Evolutionary conservation across 257 asterid species (phyloP).

Genomic region (Rehmannia glutinosa): DNA sequence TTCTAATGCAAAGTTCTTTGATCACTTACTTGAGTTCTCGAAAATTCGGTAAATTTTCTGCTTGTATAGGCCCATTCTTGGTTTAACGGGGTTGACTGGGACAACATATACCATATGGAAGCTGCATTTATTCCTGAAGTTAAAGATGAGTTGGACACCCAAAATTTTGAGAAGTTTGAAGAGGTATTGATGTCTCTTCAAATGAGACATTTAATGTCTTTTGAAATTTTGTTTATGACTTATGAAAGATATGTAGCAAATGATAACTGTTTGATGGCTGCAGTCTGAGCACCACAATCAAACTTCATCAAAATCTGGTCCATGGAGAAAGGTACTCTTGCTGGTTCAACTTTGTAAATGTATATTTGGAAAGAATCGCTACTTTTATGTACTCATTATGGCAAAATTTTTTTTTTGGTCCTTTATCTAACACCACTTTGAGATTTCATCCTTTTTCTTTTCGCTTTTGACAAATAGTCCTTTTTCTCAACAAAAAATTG

Average conservation of each 20-base stretch:
- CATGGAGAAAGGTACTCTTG: conserved; percentile 88
- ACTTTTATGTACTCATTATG: not conserved
- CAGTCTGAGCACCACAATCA: conserved; percentile 68
- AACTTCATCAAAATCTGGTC: conserved; percentile 77
- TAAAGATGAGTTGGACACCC: conserved; percentile 91
- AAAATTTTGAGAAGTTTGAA: conserved; percentile 91
- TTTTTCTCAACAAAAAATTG: no score
- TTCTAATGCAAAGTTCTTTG: conserved; percentile 33
- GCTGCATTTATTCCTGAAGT: conserved; percentile 97
- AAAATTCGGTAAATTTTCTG: conserved; percentile 16
- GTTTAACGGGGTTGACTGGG: conserved; percentile 81
- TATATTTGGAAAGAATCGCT: not conserved
- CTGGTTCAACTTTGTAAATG: conserved; percentile 15
- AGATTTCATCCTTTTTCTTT: no score
- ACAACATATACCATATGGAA: conserved; percentile 69
- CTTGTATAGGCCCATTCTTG: conserved; percentile 75
- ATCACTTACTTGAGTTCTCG: conserved; percentile 20
- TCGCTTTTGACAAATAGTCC: no score
- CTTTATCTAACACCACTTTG: no score
- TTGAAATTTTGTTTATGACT: not conserved
- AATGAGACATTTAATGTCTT: conserved; percentile 3
- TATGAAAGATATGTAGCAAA: conserved; percentile 18
- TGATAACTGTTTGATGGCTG: conserved; percentile 15
- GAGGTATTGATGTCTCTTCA: conserved; percentile 45
- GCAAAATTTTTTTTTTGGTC: no score